Conservation (phyloP, 495 filamentous ascomycete species). For the Neurospora tetraspora region DNA sequence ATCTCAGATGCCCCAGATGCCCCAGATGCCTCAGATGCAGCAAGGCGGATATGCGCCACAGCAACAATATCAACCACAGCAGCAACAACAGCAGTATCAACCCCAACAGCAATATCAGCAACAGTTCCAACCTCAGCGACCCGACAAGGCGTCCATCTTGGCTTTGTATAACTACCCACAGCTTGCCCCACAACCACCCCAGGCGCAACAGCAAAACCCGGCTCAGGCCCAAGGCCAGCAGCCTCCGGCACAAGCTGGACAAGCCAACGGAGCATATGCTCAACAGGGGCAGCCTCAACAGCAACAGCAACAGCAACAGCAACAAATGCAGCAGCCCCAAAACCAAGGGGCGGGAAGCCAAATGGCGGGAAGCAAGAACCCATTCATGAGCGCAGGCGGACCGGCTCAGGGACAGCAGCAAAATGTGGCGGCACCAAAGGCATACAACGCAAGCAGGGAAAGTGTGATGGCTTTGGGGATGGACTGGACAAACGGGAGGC, state of each 20-base stretch:
- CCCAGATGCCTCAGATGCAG: neutral
- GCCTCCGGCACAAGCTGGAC: constrained; percentile 11
- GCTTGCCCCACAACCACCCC: constrained; percentile 40
- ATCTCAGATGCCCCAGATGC: neutral
- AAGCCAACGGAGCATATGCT: constrained; percentile 8
- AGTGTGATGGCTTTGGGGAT: constrained; percentile 68
- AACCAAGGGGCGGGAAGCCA: constrained; percentile 14
- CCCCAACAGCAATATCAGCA: constrained; percentile 21
- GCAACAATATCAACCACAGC: neutral
- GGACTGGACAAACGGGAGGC: constrained; percentile 65
- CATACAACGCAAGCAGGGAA: constrained; percentile 70
- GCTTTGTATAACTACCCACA: constrained; percentile 77
- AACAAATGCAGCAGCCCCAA: constrained; percentile 11
- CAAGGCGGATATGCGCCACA: neutral
- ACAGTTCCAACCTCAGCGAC: constrained; percentile 23
- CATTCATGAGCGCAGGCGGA: constrained; percentile 26
- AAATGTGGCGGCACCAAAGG: constrained; percentile 8
- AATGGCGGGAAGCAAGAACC: constrained; percentile 35
- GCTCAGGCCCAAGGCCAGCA: constrained; percentile 4
- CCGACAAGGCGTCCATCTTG: constrained; percentile 77
- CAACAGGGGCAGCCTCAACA: constrained; percentile 15
- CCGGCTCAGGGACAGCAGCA: constrained; percentile 5
- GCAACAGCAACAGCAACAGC: constrained; percentile 10
- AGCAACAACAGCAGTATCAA: constrained; percentile 26
- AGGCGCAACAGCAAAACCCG: constrained; percentile 5